Conservation (phyloP, 805 yeast species). For the Ogataea thermomethanolica region DNA sequence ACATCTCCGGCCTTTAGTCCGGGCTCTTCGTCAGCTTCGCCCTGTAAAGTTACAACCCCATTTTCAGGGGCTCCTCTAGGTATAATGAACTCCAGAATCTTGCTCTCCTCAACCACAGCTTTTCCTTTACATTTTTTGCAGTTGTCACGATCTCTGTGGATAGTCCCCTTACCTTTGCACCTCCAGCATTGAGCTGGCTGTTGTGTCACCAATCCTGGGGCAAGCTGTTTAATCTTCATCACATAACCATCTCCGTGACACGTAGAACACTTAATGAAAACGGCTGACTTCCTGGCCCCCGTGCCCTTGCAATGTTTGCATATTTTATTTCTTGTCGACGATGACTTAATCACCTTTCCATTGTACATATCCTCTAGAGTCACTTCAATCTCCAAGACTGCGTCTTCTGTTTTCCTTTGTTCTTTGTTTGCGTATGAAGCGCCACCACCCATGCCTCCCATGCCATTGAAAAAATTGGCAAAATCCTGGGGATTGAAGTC, state of each 20-base stretch:
- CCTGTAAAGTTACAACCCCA: slow-evolving; percentile 57
- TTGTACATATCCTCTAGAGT: slow-evolving; percentile 71
- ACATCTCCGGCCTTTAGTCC: slow-evolving; percentile 79
- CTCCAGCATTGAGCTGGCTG: slow-evolving; percentile 56
- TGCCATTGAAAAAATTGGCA: slow-evolving; percentile 59
- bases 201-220: slow-evolving; percentile 71
- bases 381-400: slow-evolving; percentile 59
- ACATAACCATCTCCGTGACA: slow-evolving; percentile 74
- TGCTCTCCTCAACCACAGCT: slow-evolving; percentile 58
- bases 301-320: slow-evolving; percentile 74
- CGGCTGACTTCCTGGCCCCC: slow-evolving; percentile 66
- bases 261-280: slow-evolving; percentile 49
- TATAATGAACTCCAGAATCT: slow-evolving; percentile 72
- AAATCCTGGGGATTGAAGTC: slow-evolving; percentile 73
- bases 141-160: slow-evolving; percentile 58
- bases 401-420: slow-evolving; percentile 54
- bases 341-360: slow-evolving; percentile 75
- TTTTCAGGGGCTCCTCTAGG: slow-evolving; percentile 65
- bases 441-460: slow-evolving; percentile 21
- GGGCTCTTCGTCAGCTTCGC: slow-evolving; percentile 75
- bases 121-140: slow-evolving; percentile 77
- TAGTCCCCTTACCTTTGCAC: slow-evolving; percentile 71
- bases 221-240: slow-evolving; percentile 58
- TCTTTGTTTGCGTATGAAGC: slow-evolving; percentile 14
- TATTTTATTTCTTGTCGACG: slow-evolving; percentile 65